Base-by-base conservation (phyloP, 1,284 basidiomycete genomes). In the Boletus smithii region DNA sequence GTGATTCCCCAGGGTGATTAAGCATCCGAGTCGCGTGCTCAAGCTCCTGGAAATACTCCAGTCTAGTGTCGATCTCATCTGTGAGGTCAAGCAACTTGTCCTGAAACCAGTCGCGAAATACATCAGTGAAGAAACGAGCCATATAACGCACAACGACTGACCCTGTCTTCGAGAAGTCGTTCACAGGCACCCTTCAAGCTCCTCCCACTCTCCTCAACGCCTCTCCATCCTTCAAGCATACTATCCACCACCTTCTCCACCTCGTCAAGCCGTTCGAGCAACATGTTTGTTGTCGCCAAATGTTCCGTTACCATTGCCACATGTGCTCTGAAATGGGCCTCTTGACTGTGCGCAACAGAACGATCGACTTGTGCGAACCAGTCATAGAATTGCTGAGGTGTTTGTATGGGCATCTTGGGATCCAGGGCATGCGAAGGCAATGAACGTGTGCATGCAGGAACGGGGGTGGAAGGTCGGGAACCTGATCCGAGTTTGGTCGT, bases 351-450 rank as follows among this genome's bases (percentile, higher is more conserved):
- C 11, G 92, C 86, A 26, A 95, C 89, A 1, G 86, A 87, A 16
- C 88, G 76, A 53, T 95, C 91, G 42, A 97, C 83, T 32, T 87
- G 74, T 0, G 88, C 78, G 65, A 93, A 94, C 85, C 92, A 95
- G 69, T 97, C 94, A 61, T 94, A 91, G 68, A 97, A 95, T 57
- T 95, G 90, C 59, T 97, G 91, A 0, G 91, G 85, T 0, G 91
- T 94, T 52, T 85, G 79, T 36, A 97, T 83, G 5, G 89, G 84
- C 22, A 81, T 75, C 48, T 75, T 78, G 6, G 86, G 84, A 56
- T 84, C 81, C 16, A 89, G 71, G 0, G 76, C 69, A 62, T 83
- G 76, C 23, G 68, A 60, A n/a, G 60, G 68, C 31, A 65, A 60
- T 13, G 62, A 59, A 42, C 67, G 70, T 42, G 52, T 42, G 43